Conservation (phyloP, 495 filamentous ascomycete species). For the Annulohypoxylon bovei region DNA sequence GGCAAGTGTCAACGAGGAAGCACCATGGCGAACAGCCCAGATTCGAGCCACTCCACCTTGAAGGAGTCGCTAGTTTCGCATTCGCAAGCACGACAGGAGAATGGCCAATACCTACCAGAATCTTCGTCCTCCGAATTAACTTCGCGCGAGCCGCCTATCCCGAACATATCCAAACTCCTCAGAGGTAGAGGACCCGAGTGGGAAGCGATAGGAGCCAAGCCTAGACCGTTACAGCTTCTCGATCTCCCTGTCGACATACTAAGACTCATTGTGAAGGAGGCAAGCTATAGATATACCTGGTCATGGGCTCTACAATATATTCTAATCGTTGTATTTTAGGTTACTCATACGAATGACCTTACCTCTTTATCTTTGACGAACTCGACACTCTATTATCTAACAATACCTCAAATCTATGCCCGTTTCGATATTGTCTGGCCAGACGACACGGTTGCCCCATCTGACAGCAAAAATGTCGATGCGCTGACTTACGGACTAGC, state of each 20-base stretch:
- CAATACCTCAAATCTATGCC: conserved; percentile 88
- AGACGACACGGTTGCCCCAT: conserved; percentile 69
- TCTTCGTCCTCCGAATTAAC: conserved; percentile 28
- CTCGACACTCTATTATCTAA: conserved; percentile 82
- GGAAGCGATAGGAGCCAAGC: conserved; percentile 51
- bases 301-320: conserved; percentile 9
- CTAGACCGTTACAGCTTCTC: conserved; percentile 66
- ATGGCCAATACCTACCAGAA: conserved; percentile 24
- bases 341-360: conserved; percentile 88
- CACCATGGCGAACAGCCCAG: conserved; percentile 39
- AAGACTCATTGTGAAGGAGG: conserved; percentile 90
- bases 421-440: conserved; percentile 97
- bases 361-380: conserved; percentile 84
- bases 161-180: conserved; percentile 43
- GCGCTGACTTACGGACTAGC: conserved; percentile 91
- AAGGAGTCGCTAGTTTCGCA: conserved; percentile 33
- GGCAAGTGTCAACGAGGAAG: conserved; percentile 5
- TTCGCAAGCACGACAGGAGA: conserved; percentile 34
- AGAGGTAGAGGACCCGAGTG: conserved; percentile 56
- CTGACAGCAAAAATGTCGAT: conserved; percentile 81
- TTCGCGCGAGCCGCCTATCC: conserved; percentile 23
- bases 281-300: conserved; percentile 49
- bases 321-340: conserved; percentile 58
- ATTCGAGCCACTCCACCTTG: conserved; percentile 31
- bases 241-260: conserved; percentile 89